These are phyloP conservation scores for Verticillium longisporum DNA, from an alignment of 2,329 filamentous ascomycete species.

Conservation along the genomic window DNA sequence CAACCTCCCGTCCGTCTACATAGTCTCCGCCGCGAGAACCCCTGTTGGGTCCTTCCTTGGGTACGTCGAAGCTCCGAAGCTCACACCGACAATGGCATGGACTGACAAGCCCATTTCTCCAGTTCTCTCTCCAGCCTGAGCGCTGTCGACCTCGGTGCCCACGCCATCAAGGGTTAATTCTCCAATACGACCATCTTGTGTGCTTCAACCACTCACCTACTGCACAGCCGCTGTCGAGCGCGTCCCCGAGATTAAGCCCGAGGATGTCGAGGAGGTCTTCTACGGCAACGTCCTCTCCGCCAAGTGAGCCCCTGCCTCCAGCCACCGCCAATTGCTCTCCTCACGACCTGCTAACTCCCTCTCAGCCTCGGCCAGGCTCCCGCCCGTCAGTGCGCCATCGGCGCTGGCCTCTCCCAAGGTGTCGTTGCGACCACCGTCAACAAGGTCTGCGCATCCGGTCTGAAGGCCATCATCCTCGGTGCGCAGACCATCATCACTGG, in stretches of 20 bases:
- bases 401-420: conserved; percentile 72
- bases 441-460: conserved; percentile 94
- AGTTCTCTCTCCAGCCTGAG: conserved; percentile 84
- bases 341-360: neutral
- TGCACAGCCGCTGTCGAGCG: conserved; percentile 68
- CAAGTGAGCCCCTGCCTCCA: conserved; percentile 53
- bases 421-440: conserved; percentile 90
- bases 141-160: conserved; percentile 79
- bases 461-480: conserved; percentile 92
- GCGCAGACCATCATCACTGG: conserved; percentile 97
- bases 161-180: conserved; percentile 77
- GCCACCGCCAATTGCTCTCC: neutral
- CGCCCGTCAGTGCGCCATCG: conserved; percentile 86
- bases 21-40: conserved; percentile 85
- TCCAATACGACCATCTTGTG: neutral
- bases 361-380: conserved; percentile 88
- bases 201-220: neutral
- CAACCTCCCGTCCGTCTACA: conserved; percentile 82
- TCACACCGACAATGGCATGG: conserved; percentile 7
- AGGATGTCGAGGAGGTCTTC: conserved; percentile 92
- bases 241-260: conserved; percentile 76
- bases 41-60: conserved; percentile 92
- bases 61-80: conserved; percentile 40
- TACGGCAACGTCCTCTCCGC: conserved; percentile 97
- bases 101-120: conserved; percentile 12